A percentile compares a stretch with the other conserved stretches of the same genome.
These are phyloP conservation scores for Castanea crenata DNA, from an alignment of 306 rosid species.

Conservation along the genomic window DNA sequence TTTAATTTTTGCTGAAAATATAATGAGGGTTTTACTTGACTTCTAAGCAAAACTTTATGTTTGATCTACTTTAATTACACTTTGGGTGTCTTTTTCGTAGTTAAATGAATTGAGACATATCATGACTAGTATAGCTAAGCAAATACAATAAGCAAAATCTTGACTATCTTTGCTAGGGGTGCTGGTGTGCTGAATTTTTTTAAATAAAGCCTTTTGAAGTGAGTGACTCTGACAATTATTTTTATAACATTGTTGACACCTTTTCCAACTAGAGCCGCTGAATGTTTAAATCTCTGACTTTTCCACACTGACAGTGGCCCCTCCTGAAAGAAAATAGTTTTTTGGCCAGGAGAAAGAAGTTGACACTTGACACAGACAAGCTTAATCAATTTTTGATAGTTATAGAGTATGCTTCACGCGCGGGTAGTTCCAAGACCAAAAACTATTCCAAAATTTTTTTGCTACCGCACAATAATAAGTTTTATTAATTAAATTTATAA, in stretches of 20 bases:
- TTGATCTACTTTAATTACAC: background rate
- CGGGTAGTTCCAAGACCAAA: no score
- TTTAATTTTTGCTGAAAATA: background rate
- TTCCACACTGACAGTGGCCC: background rate
- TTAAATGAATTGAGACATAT: constrained; percentile 38
- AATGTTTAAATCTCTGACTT: background rate
- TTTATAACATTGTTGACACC: background rate
- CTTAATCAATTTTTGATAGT: background rate
- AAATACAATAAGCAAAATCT: background rate
- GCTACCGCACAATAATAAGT: no score
- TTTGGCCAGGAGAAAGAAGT: background rate
- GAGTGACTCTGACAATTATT: background rate
- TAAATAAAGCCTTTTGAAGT: constrained; percentile 6
- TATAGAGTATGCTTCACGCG: background rate
- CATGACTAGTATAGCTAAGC: background rate
- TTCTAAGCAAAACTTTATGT: background rate
- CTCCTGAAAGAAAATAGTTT: background rate
- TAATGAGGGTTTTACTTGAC: background rate
- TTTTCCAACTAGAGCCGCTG: background rate
- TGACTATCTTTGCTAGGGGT: background rate
- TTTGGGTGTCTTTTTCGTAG: background rate
- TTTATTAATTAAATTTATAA: no score
- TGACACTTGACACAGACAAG: no score
- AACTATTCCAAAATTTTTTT: no score
- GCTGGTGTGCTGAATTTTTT: background rate